Evolutionary conservation across 768 basidiomycete genomes (phyloP), one percentile per base, ranked within the genome.

Genomic region (Naganishia friedmannii): DNA sequence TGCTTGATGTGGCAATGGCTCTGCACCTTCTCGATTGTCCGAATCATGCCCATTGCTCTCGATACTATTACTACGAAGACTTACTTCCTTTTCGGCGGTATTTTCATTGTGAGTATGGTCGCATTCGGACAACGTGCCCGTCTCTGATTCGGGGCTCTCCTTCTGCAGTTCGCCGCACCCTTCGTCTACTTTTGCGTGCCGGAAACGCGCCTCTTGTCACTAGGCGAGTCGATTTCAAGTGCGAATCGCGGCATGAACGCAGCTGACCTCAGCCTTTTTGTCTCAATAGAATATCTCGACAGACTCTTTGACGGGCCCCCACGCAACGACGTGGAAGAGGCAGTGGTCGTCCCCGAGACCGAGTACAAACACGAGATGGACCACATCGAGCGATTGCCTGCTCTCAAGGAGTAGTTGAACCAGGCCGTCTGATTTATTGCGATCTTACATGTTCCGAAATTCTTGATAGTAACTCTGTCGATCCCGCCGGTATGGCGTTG

Each of bases 101-200:
- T 74, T 54, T 74, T 67, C 69, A 51, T 74, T 55, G 57, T 58
- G 9, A 58, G 57, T 57, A 17, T 13, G n/a, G n/a, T n/a, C n/a
- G n/a, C n/a, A n/a, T n/a, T n/a, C n/a, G n/a, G n/a, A n/a, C n/a
- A n/a, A n/a, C n/a, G n/a, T n/a, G n/a, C n/a, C n/a, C n/a, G n/a
- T n/a, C n/a, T n/a, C n/a, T n/a, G 19, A 8, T n/a, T 58, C 34
- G 3, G n/a, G n/a, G n/a, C n/a, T n/a, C n/a, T n/a, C n/a, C 12
- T 1, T 37, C 10, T n/a, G n/a, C 57, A 58, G 60, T 65, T 42
- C 45, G 66, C 71, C 39, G 68, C 60, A 26, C 65, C 71, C 21
- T 56, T 69, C 65, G 53, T 69, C 65, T 75, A 67, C 39, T 74
- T 72, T 53, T 72, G 65, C 45, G 69, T 72, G 39, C 73, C 73